A percentile compares a stretch with the other conserved stretches of the same genome.
Evolutionary conservation across 2,329 filamentous ascomycete species (phyloP).

Genomic region (Coniella vitis): DNA sequence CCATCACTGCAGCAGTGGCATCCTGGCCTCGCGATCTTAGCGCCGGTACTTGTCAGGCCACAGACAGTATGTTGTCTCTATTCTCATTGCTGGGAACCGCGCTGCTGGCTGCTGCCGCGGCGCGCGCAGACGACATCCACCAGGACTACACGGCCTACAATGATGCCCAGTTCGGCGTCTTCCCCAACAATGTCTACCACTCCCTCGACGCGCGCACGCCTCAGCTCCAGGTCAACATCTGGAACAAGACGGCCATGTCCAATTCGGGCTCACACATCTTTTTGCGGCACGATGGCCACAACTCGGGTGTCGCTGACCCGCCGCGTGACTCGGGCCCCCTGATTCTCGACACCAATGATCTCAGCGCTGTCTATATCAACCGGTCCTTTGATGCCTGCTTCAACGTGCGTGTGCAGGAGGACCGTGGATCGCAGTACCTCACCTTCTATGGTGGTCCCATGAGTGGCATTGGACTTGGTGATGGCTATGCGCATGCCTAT

Average conservation of each 20-base stretch:
- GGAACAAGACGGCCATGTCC: conserved; percentile 21
- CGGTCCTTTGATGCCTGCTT: conserved; percentile 24
- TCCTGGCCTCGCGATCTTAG: too few relatives aligned
- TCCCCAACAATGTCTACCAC: conserved; percentile 27
- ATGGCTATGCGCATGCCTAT: conserved; percentile 4
- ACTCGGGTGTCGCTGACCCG: conserved; percentile 1
- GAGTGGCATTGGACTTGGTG: conserved; percentile 8
- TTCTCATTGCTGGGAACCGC: neutral
- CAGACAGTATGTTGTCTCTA: too few relatives aligned
- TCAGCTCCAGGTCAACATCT: conserved; percentile 28
- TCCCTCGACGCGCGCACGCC: conserved; percentile 28
- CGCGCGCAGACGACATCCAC: neutral
- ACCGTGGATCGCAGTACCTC: conserved; percentile 14
- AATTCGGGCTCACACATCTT: conserved; percentile 28
- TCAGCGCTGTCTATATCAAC: conserved; percentile 32
- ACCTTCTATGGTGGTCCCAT: conserved; percentile 19
- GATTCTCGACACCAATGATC: conserved; percentile 28
- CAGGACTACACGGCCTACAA: conserved; percentile 25
- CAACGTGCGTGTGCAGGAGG: conserved; percentile 22
- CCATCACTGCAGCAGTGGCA: too few relatives aligned
- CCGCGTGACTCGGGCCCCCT: conserved; percentile 26
- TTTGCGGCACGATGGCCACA: conserved; percentile 21
- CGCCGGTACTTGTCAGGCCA: too few relatives aligned
- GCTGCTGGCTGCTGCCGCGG: neutral
- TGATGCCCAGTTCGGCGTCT: conserved; percentile 21